Evolutionary conservation across 805 yeast species (phyloP).

Genomic region (Pichia rugopelliculosa): DNA sequence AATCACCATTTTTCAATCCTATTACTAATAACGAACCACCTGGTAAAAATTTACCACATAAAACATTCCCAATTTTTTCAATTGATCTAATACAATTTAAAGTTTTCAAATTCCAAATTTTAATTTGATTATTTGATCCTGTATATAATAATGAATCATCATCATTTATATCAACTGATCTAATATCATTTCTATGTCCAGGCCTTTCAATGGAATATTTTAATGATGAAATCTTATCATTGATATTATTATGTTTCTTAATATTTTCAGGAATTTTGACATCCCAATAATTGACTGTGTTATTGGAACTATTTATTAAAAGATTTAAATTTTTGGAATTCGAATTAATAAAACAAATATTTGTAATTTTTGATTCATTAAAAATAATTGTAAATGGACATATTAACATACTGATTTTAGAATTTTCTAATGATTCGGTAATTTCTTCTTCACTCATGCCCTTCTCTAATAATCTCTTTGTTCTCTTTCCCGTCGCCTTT

Average conservation of each 20-base stretch:
- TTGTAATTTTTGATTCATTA: conserved; percentile 53
- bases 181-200: conserved; percentile 87
- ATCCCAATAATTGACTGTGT: conserved; percentile 64
- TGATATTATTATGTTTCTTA: conserved; percentile 39
- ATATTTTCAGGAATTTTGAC: conserved; percentile 49
- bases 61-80: conserved; percentile 74
- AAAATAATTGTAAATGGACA: conserved; percentile 66
- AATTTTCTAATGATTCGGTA: conserved; percentile 37
- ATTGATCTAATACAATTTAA: conserved; percentile 76
- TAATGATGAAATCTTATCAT: conserved; percentile 35
- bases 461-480: conserved; percentile 68
- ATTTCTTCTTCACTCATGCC: conserved; percentile 59
- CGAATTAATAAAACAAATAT: conserved; percentile 55
- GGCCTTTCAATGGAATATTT: conserved; percentile 57
- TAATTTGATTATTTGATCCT: conserved; percentile 83
- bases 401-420: conserved; percentile 48
- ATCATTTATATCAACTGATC: conserved; percentile 74
- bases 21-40: conserved; percentile 84
- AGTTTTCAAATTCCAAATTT: conserved; percentile 79
- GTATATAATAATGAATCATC: conserved; percentile 79
- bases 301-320: conserved; percentile 59
- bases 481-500: conserved; percentile 70
- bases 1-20: conserved; percentile 81
- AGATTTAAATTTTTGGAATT: conserved; percentile 47
- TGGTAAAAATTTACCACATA: conserved; percentile 75